Evolutionary conservation across 345 rosid species (phyloP).

Genomic region (Cardiospermum halicacabum): DNA sequence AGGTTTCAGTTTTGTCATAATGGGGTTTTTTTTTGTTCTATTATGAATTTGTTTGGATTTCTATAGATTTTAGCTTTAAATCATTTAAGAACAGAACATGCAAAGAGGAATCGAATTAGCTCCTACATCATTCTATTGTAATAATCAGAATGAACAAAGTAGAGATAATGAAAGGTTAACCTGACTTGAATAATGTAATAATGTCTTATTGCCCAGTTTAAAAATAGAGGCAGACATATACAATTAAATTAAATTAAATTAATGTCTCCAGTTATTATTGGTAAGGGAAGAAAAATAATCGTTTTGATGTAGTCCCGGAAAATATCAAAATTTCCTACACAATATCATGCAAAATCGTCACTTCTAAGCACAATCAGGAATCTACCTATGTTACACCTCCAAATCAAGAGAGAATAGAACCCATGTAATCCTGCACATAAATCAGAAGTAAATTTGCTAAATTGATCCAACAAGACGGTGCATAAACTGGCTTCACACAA

Average conservation of each 20-base stretch:
- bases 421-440: slow-evolving; percentile 25
- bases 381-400: slow-evolving; percentile 21
- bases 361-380: slow-evolving; percentile 9
- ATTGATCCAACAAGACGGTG: background rate
- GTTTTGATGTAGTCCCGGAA: slow-evolving; percentile 18
- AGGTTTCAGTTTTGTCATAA: background rate
- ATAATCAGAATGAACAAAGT: background rate
- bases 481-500: background rate
- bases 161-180: background rate
- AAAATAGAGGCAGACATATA: slow-evolving; percentile 19
- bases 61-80: background rate
- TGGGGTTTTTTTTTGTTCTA: background rate
- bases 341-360: slow-evolving; percentile 27
- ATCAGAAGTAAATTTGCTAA: slow-evolving; percentile 7
- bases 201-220: background rate
- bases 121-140: no score
- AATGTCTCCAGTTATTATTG: slow-evolving; percentile 14
- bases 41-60: background rate
- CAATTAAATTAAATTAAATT: slow-evolving; percentile 26
- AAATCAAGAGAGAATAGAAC: slow-evolving; percentile 4
- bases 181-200: slow-evolving; percentile 13
- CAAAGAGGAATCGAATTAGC: background rate
- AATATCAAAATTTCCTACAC: slow-evolving; percentile 23
- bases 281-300: background rate
- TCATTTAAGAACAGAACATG: background rate